A percentile compares a stretch with the other conserved stretches of the same genome.
These are phyloP conservation scores for Phytophthora europaea DNA, from an alignment of 352 stramenopile genomes.

Conservation along the genomic window DNA sequence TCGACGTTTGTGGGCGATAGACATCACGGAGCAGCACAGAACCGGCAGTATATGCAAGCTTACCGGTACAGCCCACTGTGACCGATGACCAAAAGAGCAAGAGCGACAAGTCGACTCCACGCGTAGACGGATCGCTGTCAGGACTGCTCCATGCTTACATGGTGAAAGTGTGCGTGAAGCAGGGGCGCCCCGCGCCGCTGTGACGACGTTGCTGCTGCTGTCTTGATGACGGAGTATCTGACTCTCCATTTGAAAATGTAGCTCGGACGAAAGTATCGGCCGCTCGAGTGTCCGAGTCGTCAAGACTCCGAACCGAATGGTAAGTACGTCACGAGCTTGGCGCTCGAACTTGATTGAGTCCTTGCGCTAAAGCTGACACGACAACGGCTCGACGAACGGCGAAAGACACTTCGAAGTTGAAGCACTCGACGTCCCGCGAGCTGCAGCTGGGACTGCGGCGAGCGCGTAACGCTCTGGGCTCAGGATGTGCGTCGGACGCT, in stretches of 20 bases:
- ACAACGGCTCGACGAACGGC: slow-evolving; percentile 24
- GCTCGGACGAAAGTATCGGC: too few relatives aligned
- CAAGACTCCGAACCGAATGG: slow-evolving; percentile 5
- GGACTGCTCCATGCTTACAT: slow-evolving; percentile 21
- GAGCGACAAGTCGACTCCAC: slow-evolving; percentile 6
- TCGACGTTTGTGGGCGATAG: slow-evolving; percentile 20
- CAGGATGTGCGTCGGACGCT: not conserved
- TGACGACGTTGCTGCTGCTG: slow-evolving; percentile 23
- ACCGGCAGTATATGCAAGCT: too few relatives aligned
- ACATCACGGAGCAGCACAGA: not conserved
- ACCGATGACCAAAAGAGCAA: slow-evolving; percentile 25
- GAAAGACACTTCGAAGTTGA: slow-evolving; percentile 20
- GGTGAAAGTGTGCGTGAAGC: slow-evolving; percentile 21
- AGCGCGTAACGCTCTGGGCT: slow-evolving; percentile 25
- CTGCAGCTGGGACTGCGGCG: slow-evolving; percentile 29
- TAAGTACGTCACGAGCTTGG: not conserved
- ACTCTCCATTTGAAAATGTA: slow-evolving; percentile 10
- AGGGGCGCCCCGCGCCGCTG: not conserved
- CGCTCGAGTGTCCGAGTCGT: not conserved
- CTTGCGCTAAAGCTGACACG: not conserved
- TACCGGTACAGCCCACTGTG: too few relatives aligned
- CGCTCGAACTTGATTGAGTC: not conserved
- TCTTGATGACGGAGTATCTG: slow-evolving; percentile 3
- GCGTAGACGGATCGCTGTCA: slow-evolving; percentile 19
- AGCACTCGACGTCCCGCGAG: not conserved